Evolutionary conservation across 371 early-diverging fungal species (phyloP).

Genomic region (Chytridiales sp.): DNA sequence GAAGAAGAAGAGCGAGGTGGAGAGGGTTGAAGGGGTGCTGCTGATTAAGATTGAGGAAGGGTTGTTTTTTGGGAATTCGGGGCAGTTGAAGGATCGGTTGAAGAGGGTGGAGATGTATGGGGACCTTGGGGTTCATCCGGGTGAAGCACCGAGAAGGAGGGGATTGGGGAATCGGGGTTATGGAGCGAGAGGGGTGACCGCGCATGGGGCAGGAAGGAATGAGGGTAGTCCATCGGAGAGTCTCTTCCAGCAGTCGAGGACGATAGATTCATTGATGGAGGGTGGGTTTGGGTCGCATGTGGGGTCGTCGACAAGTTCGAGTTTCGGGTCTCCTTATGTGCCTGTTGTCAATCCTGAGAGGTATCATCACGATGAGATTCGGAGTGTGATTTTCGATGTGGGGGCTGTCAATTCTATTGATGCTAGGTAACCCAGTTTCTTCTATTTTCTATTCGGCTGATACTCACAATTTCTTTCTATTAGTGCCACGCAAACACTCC

Average conservation of each 20-base stretch:
- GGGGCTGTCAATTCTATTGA: conserved; percentile 83
- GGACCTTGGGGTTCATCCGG: conserved; percentile 86
- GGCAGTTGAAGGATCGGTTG: conserved; percentile 88
- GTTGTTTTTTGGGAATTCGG: conserved; percentile 92
- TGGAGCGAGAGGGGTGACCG: neutral
- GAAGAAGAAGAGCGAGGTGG: conserved; percentile 46
- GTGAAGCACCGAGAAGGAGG: conserved; percentile 58
- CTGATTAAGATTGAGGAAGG: conserved; percentile 88
- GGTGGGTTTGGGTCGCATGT: no score
- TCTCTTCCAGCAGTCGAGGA: neutral
- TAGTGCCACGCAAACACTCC: conserved; percentile 84
- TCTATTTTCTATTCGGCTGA: conserved; percentile 10
- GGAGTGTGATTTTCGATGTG: conserved; percentile 76
- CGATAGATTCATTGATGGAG: neutral
- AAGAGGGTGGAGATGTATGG: conserved; percentile 89
- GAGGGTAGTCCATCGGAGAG: no score
- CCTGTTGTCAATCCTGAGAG: conserved; percentile 8
- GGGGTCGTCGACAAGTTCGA: neutral
- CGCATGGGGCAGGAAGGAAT: neutral
- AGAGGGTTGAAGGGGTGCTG: conserved; percentile 77
- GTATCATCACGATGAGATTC: conserved; percentile 47
- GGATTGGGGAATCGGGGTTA: neutral
- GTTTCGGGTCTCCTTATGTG: neutral
- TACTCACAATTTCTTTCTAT: conserved; percentile 1
- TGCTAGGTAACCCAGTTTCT: conserved; percentile 61